Evolutionary conservation across 768 basidiomycete species (phyloP).

Genomic region (Glaciozyma martinii): DNA sequence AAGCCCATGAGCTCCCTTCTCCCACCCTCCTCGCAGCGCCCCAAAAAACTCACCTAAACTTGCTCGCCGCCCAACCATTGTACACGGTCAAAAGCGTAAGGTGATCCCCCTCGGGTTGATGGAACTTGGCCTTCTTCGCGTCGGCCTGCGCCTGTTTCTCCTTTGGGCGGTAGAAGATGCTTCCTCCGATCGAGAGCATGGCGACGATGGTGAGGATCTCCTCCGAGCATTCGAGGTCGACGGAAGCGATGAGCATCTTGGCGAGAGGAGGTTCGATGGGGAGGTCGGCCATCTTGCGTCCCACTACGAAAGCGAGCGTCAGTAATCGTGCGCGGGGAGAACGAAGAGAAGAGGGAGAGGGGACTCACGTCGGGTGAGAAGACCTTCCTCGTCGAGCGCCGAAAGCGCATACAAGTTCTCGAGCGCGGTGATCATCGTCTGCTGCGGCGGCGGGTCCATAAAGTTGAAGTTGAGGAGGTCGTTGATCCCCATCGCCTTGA

Average conservation of each 20-base stretch:
- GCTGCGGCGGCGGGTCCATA: slow-evolving; percentile 97
- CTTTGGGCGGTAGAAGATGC: slow-evolving; percentile 97
- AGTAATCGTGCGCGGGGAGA: too few species aligned
- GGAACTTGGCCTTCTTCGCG: slow-evolving; percentile 99
- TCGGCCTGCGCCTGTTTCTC: slow-evolving; percentile 99
- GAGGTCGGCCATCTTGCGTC: slow-evolving; percentile 97
- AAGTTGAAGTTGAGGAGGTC: slow-evolving; percentile 96
- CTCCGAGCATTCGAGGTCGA: slow-evolving; percentile 94
- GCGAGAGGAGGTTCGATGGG: slow-evolving; percentile 93
- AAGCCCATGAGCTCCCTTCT: background rate
- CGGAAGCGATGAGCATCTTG: slow-evolving; percentile 96
- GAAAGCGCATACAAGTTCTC: slow-evolving; percentile 91
- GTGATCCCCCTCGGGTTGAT: slow-evolving; percentile 97
- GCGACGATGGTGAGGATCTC: slow-evolving; percentile 95
- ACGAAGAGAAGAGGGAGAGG: too few species aligned
- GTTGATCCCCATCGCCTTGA: slow-evolving; percentile 99
- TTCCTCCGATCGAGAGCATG: slow-evolving; percentile 86
- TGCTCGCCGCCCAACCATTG: slow-evolving; percentile 94
- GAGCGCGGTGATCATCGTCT: slow-evolving; percentile 90
- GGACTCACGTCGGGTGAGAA: slow-evolving; percentile 58
- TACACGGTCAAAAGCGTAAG: slow-evolving; percentile 86
- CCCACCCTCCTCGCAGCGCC: background rate
- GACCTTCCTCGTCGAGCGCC: slow-evolving; percentile 90
- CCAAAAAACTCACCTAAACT: slow-evolving; percentile 50
- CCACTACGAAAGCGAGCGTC: slow-evolving; percentile 42